phyloP scores from a whole-genome alignment of 1,139 yeast genomes.

The Suhomyces yuchorum region DNA sequence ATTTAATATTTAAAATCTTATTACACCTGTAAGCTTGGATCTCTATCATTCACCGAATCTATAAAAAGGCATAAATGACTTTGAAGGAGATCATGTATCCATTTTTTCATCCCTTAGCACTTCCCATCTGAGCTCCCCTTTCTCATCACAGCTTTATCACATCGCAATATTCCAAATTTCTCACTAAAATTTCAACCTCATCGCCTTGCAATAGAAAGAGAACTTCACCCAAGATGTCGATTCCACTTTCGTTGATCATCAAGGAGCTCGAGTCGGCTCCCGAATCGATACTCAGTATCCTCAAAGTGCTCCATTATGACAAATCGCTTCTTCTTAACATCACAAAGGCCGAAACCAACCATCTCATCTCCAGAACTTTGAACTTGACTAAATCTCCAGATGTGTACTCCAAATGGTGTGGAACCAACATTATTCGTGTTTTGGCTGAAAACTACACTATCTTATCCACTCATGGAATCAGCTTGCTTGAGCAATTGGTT shows the following conservation, averaged over 20 bases:
- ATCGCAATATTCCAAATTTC: no score
- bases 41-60: no score
- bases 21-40: no score
- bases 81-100: no score
- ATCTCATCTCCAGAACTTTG: conserved; percentile 56
- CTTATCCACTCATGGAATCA: conserved; percentile 59
- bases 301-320: conserved; percentile 32
- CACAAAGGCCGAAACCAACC: conserved; percentile 56
- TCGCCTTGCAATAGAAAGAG: background rate
- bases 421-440: conserved; percentile 56
- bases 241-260: conserved; percentile 37
- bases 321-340: conserved; percentile 38
- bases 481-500: conserved; percentile 56
- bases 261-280: conserved; percentile 41
- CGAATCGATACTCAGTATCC: conserved; percentile 36
- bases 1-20: background rate
- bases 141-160: no score
- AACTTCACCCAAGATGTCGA: conserved; percentile 26
- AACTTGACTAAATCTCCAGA: conserved; percentile 56
- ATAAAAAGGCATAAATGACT: no score
- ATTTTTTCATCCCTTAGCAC: no score
- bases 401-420: conserved; percentile 61
- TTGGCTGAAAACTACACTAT: conserved; percentile 54
- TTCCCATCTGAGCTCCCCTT: no score
- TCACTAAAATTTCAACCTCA: conserved; percentile 1